Evolutionary conservation across 1,284 basidiomycete species (phyloP).

Genomic region (Malassezia vespertilionis): DNA sequence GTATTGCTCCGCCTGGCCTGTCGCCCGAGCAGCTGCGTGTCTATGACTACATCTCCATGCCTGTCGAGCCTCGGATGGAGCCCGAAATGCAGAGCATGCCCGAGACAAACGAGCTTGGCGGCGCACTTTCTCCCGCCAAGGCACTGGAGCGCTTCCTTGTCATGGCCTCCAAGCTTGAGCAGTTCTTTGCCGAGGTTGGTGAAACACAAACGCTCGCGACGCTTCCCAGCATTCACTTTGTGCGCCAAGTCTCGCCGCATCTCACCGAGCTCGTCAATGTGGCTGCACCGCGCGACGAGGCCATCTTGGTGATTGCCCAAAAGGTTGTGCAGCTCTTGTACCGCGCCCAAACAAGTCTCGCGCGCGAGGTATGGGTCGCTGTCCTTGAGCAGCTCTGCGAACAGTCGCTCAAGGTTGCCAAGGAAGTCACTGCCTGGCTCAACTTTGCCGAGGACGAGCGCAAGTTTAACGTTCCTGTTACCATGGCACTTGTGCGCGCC

Average conservation of each 20-base stretch:
- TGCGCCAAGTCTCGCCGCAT: constrained; percentile 69
- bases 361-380: constrained; percentile 58
- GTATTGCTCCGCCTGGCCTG: constrained; percentile 72
- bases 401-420: constrained; percentile 78
- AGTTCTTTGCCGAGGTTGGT: constrained; percentile 29
- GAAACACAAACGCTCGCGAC: constrained; percentile 22
- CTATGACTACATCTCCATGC: constrained; percentile 73
- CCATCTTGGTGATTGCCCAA: constrained; percentile 82
- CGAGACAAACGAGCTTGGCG: constrained; percentile 12
- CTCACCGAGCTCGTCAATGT: constrained; percentile 68
- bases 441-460: constrained; percentile 86
- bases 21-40: constrained; percentile 72
- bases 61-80: background rate
- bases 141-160: constrained; percentile 47
- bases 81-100: background rate
- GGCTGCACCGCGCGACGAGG: constrained; percentile 68
- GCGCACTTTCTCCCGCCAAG: constrained; percentile 22
- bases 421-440: constrained; percentile 94
- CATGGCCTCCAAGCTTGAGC: constrained; percentile 36
- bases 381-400: constrained; percentile 81
- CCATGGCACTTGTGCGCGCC: constrained; percentile 72
- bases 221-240: constrained; percentile 65
- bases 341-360: constrained; percentile 35
- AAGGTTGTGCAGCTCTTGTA: constrained; percentile 61
- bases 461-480: constrained; percentile 91